Evolutionary conservation across 768 basidiomycete genomes (phyloP).

Genomic region (Mycena capillaripes): DNA sequence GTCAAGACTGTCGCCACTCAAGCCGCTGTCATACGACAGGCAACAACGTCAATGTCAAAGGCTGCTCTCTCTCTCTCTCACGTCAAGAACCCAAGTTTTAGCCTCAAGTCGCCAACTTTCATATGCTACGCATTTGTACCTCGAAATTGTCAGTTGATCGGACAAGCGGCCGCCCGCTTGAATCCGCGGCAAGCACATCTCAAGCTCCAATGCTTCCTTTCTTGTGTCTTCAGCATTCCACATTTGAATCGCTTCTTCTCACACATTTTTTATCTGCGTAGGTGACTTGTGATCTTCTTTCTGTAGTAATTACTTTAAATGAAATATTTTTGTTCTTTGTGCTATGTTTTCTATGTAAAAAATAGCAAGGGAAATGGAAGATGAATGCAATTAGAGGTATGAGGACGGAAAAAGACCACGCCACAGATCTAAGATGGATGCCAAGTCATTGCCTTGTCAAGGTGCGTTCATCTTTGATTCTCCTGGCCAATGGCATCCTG

Average conservation of each 20-base stretch:
- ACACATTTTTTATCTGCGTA: no score
- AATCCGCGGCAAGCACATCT: neutral
- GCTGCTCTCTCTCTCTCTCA: neutral
- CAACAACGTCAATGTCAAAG: neutral
- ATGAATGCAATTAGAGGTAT: neutral
- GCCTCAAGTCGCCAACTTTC: neutral
- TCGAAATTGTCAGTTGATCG: neutral
- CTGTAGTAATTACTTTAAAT: neutral
- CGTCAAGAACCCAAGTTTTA: no score
- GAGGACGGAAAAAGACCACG: neutral
- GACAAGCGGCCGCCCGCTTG: neutral
- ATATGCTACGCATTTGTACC: neutral
- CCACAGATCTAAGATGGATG: neutral
- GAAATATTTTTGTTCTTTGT: neutral
- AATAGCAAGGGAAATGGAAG: no score
- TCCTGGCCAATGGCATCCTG: neutral
- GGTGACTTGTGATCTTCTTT: neutral
- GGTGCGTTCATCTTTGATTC: neutral
- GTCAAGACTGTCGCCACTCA: neutral
- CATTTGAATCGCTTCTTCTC: neutral
- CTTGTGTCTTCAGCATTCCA: neutral
- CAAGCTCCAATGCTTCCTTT: neutral
- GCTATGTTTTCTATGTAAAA: no score
- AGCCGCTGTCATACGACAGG: neutral
- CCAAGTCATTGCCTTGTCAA: neutral